Conservation (phyloP, 345 rosid species). For the Lumnitzera littorea region DNA sequence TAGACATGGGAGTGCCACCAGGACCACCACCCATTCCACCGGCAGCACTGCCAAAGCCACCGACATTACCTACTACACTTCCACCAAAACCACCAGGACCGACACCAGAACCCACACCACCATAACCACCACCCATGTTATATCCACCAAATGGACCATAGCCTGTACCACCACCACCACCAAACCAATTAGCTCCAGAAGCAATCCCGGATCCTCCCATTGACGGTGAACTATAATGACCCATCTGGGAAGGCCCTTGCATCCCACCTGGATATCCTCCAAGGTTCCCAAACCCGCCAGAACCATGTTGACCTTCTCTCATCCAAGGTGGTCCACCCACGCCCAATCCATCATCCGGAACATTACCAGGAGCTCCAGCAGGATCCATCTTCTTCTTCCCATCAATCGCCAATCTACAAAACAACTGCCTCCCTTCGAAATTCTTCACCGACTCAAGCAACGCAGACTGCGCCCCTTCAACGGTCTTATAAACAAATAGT, state of each 20-base stretch:
- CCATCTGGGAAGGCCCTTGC: slow-evolving; percentile 20
- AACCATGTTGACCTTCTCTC: slow-evolving; percentile 25
- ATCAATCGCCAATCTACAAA: slow-evolving; percentile 51
- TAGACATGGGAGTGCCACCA: slow-evolving; percentile 42
- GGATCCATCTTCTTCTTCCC: slow-evolving; percentile 50
- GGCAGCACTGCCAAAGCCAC: slow-evolving; percentile 14
- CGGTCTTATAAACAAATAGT: slow-evolving; percentile 33
- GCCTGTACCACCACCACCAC: slow-evolving; percentile 28
- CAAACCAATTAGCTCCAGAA: slow-evolving; percentile 5
- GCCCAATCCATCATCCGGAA: slow-evolving; percentile 51
- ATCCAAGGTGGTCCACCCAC: slow-evolving; percentile 22
- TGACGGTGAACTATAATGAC: slow-evolving; percentile 32
- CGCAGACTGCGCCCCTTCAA: slow-evolving; percentile 32
- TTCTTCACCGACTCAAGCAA: slow-evolving; percentile 29
- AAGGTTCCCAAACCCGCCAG: slow-evolving; percentile 30
- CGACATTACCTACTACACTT: slow-evolving; percentile 17
- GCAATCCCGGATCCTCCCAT: slow-evolving; percentile 20
- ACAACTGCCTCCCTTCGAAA: slow-evolving; percentile 31
- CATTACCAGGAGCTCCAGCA: slow-evolving; percentile 4
- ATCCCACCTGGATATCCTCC: slow-evolving; percentile 30
- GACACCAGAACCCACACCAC: slow-evolving; percentile 3
- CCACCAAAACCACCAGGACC: slow-evolving; percentile 9
- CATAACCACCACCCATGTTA: slow-evolving; percentile 28
- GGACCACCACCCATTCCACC: slow-evolving; percentile 13
- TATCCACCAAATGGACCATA: slow-evolving; percentile 46